These are phyloP conservation scores for Paramecium tetraurelia DNA, from an alignment of 73 alveolate genomes.

Conservation along the genomic window DNA sequence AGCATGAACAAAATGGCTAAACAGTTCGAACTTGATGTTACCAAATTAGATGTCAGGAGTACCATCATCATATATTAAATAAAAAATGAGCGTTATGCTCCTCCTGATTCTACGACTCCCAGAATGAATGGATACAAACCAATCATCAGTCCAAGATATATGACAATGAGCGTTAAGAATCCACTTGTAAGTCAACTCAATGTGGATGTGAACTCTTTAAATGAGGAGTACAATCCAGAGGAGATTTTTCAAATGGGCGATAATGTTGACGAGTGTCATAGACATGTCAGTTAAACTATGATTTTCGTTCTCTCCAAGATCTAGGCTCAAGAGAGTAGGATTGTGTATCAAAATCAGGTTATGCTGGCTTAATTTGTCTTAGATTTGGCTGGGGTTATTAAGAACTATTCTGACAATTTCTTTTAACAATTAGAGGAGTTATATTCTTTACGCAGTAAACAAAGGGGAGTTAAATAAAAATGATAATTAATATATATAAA, in stretches of 20 bases:
- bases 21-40: background rate
- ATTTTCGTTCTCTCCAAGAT: background rate
- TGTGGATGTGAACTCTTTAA: background rate
- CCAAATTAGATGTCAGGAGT: background rate
- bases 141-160: background rate
- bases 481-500: background rate
- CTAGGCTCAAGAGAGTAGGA: background rate
- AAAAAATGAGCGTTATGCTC: background rate
- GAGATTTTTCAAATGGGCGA: background rate
- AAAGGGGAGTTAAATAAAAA: background rate
- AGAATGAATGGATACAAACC: background rate
- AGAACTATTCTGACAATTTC: background rate
- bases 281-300: constrained; percentile 17
- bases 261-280: background rate
- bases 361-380: background rate
- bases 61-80: background rate
- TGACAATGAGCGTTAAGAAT: background rate
- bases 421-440: constrained; percentile 7
- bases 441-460: background rate
- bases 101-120: background rate
- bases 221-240: background rate
- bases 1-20: background rate
- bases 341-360: background rate
- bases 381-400: constrained; percentile 24
- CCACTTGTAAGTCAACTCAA: background rate